Evolutionary conservation across 306 rosid genomes (phyloP), one percentile per base, ranked within the genome.

Genomic region (Lotus japonicus): DNA sequence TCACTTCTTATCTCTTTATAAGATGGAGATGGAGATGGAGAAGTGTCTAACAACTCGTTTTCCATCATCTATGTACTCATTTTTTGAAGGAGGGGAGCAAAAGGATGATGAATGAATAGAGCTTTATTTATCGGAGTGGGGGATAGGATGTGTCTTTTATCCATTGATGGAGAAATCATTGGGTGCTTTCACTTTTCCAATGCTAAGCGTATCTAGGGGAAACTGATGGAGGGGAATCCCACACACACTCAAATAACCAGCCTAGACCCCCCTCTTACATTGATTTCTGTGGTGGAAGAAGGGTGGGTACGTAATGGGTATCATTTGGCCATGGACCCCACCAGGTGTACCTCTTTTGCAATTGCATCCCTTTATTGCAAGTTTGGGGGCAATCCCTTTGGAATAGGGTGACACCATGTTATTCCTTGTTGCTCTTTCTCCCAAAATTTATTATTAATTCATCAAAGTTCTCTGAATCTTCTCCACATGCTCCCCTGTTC

Each of bases 401-500:
- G 72, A 64, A 73, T 73, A 76, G 76, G 78, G 79, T 79, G 88
- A 74, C 71, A 78, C 85, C 92, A 84, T 89, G 88, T 84, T 76
- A 70, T 80, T 86, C 80, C 74, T 81, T 79, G 85, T 73, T 84
- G 65, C 77, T 78, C 73, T 57, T 59, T 64, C 46, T 42, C 49
- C 42, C 19, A 38, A 2, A 66, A 57, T 61, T 44, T n/a, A n/a
- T 26, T 35, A 41, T 26, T 64, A 11, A 23, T 43, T 56, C 63
- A 56, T 73, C 54, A 74, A 76, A 73, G 79, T 85, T 73, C 74
- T 81, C 80, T 82, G 91, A 83, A 85, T 87, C 91, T 85, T 85
- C 88, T 75, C 85, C 96, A 83, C 94, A 87, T 89, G 96, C 83
- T 73, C 77, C 75, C 48, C 86, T 83, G 86, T 66, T 82, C 84